Percentiles rank a stretch among this genome's conserved stretches.
phyloP scores from a whole-genome alignment of 768 basidiomycete genomes.

The Lactarius evosmus region DNA sequence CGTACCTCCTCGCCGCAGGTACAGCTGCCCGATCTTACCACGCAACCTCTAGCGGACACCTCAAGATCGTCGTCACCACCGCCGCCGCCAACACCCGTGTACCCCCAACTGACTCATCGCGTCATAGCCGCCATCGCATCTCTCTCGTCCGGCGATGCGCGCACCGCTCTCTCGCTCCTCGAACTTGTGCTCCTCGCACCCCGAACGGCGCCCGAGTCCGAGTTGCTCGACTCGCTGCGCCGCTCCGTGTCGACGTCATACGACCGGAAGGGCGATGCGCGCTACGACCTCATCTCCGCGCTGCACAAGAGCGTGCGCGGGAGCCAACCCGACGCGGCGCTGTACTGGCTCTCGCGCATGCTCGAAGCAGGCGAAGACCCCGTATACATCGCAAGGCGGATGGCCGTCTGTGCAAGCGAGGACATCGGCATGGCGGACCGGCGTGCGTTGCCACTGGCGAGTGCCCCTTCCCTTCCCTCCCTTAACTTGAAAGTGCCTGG shows the following conservation, averaged over 20 bases:
- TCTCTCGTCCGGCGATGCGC: constrained; percentile 65
- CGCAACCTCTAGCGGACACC: constrained; percentile 24
- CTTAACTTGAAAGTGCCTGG: too few species aligned
- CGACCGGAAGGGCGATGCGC: constrained; percentile 71
- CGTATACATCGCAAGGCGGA: constrained; percentile 65
- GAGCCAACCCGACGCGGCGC: constrained; percentile 68
- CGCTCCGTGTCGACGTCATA: constrained; percentile 64
- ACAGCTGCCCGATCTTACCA: not conserved
- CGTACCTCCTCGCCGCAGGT: not conserved
- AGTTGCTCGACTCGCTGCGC: constrained; percentile 55
- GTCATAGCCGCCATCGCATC: constrained; percentile 50
- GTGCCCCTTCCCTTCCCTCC: constrained; percentile 28
- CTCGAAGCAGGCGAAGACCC: constrained; percentile 79
- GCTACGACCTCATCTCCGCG: constrained; percentile 81
- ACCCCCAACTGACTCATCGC: constrained; percentile 45
- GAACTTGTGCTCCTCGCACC: constrained; percentile 60
- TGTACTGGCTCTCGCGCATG: constrained; percentile 91
- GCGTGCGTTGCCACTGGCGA: constrained; percentile 69
- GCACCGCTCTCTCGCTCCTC: constrained; percentile 72
- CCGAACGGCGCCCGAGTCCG: constrained; percentile 40
- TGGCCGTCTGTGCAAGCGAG: constrained; percentile 81
- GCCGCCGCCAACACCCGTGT: constrained; percentile 24
- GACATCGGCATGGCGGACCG: constrained; percentile 81
- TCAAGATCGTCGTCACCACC: not conserved
- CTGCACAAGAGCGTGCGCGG: constrained; percentile 83